Evolutionary conservation across 345 rosid genomes (phyloP), one percentile per base, ranked within the genome.

Genomic region (Sisymbrium irio): DNA sequence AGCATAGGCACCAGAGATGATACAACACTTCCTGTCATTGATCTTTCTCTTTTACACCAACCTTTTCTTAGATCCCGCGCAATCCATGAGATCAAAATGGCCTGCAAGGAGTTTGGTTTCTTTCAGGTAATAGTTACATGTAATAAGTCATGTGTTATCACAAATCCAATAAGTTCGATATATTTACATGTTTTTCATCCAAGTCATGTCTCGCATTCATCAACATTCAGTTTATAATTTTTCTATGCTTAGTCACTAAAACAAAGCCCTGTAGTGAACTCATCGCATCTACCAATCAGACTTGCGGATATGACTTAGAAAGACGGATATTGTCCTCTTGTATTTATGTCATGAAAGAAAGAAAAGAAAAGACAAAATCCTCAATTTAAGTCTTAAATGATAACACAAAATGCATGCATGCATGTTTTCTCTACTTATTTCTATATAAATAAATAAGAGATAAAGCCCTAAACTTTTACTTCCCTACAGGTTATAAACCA

Each of bases 401-500:
- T 12, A 70, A 37, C 9, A 41, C n/a, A 64, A 46, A 36, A 32
- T 47, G 71, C 71, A 56, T 76, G 80, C 76, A 70, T 77, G 62
- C 71, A 63, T 62, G 13, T 56, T 45, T 25, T 39, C 28, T 7
- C 20, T 63, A 62, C 45, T 55, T 37, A 50, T 20, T 50, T 18
- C 33, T 5, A 32, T 9, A 19, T 25, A 20, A 3, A 49, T 19
- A 50, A 50, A 3, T 32, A 36, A 25, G 54, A 47, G 18, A 18
- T 67, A 50, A 72, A 67, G 71, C 61, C 14, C 40, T 32, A 22
- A 68, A 42, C 33, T 61, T 67, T 73, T 72, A 33, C 58, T 46
- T 67, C 22, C 44, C 33, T 54, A 46, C 78, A 87, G 87, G 84
- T 83, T 65, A 69, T 77, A 75, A 85, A 85, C 75, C 89, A 87